Percentiles rank a stretch among this genome's conserved stretches.
Evolutionary conservation across 805 yeast genomes (phyloP).

Genomic region (Jamesozyma lodderae): DNA sequence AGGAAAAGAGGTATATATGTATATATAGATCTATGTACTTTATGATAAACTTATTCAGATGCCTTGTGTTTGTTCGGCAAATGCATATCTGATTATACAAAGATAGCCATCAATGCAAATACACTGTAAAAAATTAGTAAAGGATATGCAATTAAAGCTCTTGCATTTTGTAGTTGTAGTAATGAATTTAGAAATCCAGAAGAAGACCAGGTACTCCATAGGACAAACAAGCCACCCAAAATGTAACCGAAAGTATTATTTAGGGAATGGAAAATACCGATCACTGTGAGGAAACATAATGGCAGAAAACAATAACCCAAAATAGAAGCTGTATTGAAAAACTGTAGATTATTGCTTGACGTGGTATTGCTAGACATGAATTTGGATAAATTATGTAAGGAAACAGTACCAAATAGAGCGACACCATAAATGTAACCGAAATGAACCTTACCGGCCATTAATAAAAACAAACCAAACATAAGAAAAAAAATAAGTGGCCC

Average conservation of each 20-base stretch:
- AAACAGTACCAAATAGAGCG: constrained; percentile 80
- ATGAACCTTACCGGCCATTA: constrained; percentile 87
- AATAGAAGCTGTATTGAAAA: constrained; percentile 74
- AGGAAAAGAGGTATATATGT: not conserved
- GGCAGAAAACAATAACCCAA: constrained; percentile 92
- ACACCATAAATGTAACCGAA: constrained; percentile 96
- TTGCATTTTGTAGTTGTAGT: constrained; percentile 71
- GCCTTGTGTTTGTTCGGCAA: no score
- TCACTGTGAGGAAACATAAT: constrained; percentile 46
- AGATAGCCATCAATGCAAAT: constrained; percentile 92
- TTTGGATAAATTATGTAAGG: constrained; percentile 76
- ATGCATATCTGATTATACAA: constrained; percentile 40
- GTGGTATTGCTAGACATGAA: constrained; percentile 61
- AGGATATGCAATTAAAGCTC: constrained; percentile 90
- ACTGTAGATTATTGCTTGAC: constrained; percentile 28
- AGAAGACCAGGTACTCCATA: constrained; percentile 90
- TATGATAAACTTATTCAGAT: no score
- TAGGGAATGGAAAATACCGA: constrained; percentile 66
- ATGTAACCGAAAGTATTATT: constrained; percentile 70
- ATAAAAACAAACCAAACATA: constrained; percentile 71
- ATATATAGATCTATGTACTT: not conserved
- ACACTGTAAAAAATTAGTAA: constrained; percentile 84
- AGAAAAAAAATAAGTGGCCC: constrained; percentile 90
- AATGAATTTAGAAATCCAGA: constrained; percentile 88
- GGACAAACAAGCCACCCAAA: constrained; percentile 54